phyloP scores from a whole-genome alignment of 108 stramenopile species.

The Skeletonema potamos region DNA sequence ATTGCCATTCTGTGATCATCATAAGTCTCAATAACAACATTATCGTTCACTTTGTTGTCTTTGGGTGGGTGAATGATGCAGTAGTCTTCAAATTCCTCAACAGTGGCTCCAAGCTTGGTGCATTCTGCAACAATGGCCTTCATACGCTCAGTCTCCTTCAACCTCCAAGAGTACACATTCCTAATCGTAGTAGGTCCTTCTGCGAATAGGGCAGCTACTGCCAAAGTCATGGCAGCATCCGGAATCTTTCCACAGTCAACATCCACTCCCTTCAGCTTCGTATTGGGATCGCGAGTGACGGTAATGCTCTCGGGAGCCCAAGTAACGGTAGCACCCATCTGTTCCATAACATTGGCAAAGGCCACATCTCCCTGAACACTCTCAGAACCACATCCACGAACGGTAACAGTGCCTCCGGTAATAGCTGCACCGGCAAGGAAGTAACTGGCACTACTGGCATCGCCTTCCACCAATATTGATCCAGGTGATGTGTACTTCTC shows the following conservation, averaged over 20 bases:
- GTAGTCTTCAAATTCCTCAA: slow-evolving; percentile 93
- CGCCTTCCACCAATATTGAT: slow-evolving; percentile 92
- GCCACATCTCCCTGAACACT: slow-evolving; percentile 95
- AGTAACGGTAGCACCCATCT: slow-evolving; percentile 93
- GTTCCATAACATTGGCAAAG: slow-evolving; percentile 94
- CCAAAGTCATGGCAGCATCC: slow-evolving; percentile 98
- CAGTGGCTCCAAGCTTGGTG: slow-evolving; percentile 92
- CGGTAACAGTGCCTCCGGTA: slow-evolving; percentile 93
- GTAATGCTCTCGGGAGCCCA: slow-evolving; percentile 93
- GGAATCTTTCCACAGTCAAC: slow-evolving; percentile 98
- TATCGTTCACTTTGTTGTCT: slow-evolving; percentile 80
- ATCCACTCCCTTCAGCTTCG: slow-evolving; percentile 88
- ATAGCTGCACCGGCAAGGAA: slow-evolving; percentile 97
- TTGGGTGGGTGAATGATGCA: slow-evolving; percentile 91
- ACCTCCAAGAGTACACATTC: slow-evolving; percentile 96
- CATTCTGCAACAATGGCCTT: slow-evolving; percentile 98
- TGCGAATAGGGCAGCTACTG: slow-evolving; percentile 93
- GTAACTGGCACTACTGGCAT: slow-evolving; percentile 96
- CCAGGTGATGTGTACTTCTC: slow-evolving; percentile 73
- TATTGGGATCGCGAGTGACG: slow-evolving; percentile 78
- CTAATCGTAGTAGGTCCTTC: slow-evolving; percentile 96
- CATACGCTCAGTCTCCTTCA: slow-evolving; percentile 98
- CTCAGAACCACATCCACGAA: slow-evolving; percentile 89
- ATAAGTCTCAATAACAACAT: slow-evolving; percentile 96
- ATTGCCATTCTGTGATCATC: slow-evolving; percentile 99